Conservation (phyloP, 2,329 filamentous ascomycete species). For the Kalaharituber pfeilii region DNA sequence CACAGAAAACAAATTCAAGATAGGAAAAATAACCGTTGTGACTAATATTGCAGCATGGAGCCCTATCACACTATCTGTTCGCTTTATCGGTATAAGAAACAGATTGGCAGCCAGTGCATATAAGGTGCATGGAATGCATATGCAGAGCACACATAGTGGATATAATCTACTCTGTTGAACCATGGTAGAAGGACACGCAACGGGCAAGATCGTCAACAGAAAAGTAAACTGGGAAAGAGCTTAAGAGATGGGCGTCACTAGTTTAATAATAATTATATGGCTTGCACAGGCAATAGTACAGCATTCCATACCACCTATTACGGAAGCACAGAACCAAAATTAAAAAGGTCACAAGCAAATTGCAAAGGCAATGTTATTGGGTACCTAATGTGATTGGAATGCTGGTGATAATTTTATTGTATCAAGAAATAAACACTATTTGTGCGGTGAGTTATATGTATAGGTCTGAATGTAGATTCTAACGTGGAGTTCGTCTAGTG, state of each 20-base stretch:
- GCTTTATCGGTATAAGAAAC: conserved; percentile 8
- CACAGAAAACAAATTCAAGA: neutral
- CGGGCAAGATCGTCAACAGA: too few species aligned
- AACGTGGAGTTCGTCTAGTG: too few species aligned
- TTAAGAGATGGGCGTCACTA: neutral
- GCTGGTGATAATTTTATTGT: too few species aligned
- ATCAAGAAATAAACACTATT: too few species aligned
- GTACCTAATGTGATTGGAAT: too few species aligned
- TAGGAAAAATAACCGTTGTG: conserved; percentile 6
- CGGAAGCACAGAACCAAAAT: too few species aligned
- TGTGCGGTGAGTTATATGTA: too few species aligned
- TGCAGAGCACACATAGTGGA: conserved; percentile 4
- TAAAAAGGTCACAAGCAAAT: too few species aligned
- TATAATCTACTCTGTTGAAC: conserved; percentile 25
- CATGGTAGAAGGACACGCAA: conserved; percentile 26
- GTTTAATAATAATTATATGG: neutral
- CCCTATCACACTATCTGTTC: conserved; percentile 6
- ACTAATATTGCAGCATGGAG: conserved; percentile 10
- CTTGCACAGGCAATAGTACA: too few species aligned
- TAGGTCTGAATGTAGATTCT: too few species aligned
- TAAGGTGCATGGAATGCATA: conserved; percentile 8
- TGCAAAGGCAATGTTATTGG: too few species aligned
- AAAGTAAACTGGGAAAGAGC: neutral
- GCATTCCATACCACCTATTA: too few species aligned
- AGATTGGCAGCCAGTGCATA: conserved; percentile 10